Evolutionary conservation across 2,329 filamentous ascomycete species (phyloP).

Genomic region (Pestalotiopsis sp.): DNA sequence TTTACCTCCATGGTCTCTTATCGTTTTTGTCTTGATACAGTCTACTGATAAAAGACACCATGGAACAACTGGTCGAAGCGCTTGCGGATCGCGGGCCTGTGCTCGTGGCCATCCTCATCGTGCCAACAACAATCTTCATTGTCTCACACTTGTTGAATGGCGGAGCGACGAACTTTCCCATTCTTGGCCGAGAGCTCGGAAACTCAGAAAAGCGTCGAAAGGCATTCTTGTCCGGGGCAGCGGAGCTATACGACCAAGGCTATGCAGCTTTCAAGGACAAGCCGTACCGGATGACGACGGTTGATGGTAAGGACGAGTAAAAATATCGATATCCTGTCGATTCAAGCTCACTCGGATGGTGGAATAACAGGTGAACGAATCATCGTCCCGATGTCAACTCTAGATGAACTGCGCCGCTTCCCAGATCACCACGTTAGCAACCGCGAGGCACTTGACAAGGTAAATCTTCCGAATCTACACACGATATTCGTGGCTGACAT

Average conservation of each 20-base stretch:
- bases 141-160: not conserved
- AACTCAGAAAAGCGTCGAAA: slow-evolving; percentile 22
- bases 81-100: not conserved
- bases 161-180: slow-evolving; percentile 14
- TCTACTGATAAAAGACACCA: not conserved
- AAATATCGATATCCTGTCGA: not conserved
- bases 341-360: not conserved
- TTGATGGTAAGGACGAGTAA: slow-evolving; percentile 19
- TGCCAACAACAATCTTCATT: not conserved
- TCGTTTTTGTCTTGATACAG: not conserved
- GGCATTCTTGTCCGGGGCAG: slow-evolving; percentile 20
- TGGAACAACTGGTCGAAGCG: not conserved
- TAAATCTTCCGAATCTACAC: not conserved
- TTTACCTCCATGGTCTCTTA: not conserved
- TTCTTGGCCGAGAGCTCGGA: slow-evolving; percentile 23
- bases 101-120: not conserved
- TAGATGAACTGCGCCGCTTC: slow-evolving; percentile 28
- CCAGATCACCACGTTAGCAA: slow-evolving; percentile 30
- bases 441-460: slow-evolving; percentile 6
- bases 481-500: not conserved
- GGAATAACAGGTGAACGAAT: slow-evolving; percentile 25
- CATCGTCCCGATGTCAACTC: slow-evolving; percentile 25
- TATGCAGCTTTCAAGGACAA: slow-evolving; percentile 23
- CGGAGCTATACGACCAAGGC: slow-evolving; percentile 24
- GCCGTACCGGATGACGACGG: slow-evolving; percentile 20